Conservation (phyloP, 1,284 basidiomycete species). For the Cerioporus squamosus region DNA sequence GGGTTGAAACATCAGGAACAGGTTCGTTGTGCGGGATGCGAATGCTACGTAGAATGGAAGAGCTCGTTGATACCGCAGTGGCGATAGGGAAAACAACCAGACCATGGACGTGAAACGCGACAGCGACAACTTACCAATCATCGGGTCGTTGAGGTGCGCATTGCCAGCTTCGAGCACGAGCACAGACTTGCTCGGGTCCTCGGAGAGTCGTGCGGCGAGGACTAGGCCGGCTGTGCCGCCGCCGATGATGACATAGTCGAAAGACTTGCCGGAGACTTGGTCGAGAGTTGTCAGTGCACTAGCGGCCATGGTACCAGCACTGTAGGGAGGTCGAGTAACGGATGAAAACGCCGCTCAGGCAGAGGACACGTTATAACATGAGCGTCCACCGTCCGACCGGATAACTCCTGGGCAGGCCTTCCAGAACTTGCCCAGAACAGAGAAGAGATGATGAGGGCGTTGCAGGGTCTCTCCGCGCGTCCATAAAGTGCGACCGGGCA, state of each 20-base stretch:
- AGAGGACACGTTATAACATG: too few relatives aligned
- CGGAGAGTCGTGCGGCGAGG: slow-evolving; percentile 31
- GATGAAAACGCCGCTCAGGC: too few relatives aligned
- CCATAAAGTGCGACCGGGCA: neutral
- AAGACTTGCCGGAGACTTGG: slow-evolving; percentile 16
- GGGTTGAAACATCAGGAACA: neutral
- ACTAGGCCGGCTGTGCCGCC: slow-evolving; percentile 30
- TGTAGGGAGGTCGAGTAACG: too few relatives aligned
- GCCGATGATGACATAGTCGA: slow-evolving; percentile 29
- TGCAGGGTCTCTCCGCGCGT: neutral
- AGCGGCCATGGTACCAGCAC: too few relatives aligned
- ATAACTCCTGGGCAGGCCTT: neutral
- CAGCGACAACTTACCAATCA: slow-evolving; percentile 19
- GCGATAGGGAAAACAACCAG: neutral
- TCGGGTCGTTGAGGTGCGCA: slow-evolving; percentile 36
- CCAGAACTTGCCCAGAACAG: neutral
- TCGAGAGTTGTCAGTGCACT: slow-evolving; percentile 4
- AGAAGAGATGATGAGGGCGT: neutral
- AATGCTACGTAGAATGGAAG: neutral
- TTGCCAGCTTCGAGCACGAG: slow-evolving; percentile 46
- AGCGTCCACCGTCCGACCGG: too few relatives aligned
- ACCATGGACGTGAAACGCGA: neutral
- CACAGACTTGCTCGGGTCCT: slow-evolving; percentile 35
- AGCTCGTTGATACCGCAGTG: neutral
- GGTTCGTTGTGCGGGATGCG: too few relatives aligned